Percentiles rank a stretch among this genome's conserved stretches.
Evolutionary conservation across 169 alveolate species (phyloP).

Genomic region (Plasmodium vivax): DNA sequence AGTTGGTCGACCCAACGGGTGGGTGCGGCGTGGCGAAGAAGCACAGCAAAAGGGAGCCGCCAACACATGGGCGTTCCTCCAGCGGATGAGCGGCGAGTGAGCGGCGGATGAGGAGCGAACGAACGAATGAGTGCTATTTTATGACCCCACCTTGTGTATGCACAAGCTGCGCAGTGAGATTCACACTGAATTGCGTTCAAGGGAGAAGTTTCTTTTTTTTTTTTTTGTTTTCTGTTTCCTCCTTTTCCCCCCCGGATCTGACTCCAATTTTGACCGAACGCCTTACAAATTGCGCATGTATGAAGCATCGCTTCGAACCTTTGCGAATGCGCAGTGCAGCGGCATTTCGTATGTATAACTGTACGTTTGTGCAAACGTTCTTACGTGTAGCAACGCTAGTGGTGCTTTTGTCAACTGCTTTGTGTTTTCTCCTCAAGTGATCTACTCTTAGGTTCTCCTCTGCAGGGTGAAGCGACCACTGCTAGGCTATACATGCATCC

Average conservation of each 20-base stretch:
- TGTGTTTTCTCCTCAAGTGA: background rate
- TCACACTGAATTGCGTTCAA: background rate
- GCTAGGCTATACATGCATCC: background rate
- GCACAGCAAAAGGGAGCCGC: background rate
- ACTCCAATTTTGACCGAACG: background rate
- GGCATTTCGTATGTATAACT: background rate
- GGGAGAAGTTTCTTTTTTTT: background rate
- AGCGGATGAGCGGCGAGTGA: background rate
- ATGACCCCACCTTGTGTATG: background rate
- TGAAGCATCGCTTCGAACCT: background rate
- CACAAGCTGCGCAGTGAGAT: background rate
- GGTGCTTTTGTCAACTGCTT: background rate
- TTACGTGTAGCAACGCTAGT: background rate
- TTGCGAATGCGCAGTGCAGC: background rate
- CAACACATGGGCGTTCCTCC: background rate
- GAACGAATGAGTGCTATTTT: background rate
- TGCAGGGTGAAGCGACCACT: background rate
- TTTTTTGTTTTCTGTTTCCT: background rate
- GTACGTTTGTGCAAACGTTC: background rate
- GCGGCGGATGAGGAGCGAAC: background rate
- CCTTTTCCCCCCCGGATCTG: background rate
- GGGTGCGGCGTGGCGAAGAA: background rate
- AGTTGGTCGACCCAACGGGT: background rate
- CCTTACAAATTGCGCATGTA: background rate
- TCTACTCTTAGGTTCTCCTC: background rate